These are phyloP conservation scores for Alternaria gansuensis DNA, from an alignment of 2,329 filamentous ascomycete species.

Conservation along the genomic window DNA sequence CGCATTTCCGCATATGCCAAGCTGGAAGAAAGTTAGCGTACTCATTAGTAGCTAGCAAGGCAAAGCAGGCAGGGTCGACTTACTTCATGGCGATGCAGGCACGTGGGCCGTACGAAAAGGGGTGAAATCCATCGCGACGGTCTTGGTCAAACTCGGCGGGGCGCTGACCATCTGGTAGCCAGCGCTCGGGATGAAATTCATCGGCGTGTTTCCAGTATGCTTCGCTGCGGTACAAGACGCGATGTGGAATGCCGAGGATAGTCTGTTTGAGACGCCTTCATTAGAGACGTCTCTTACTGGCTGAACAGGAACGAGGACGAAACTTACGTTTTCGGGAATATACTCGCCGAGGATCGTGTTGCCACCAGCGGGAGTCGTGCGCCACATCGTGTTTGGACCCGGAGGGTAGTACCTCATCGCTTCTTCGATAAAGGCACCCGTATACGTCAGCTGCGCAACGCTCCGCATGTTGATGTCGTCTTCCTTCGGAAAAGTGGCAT, in stretches of 20 bases:
- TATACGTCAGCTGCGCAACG: not conserved
- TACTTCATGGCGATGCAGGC: conserved; percentile 5
- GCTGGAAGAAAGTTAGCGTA: not conserved
- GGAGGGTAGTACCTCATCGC: conserved; percentile 1
- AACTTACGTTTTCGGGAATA: conserved; percentile 3
- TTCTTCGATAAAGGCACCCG: conserved; percentile 2
- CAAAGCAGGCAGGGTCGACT: not conserved
- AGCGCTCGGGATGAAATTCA: conserved; percentile 3
- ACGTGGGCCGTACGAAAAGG: conserved; percentile 3
- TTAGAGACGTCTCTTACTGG: too few relatives aligned
- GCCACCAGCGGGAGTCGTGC: not conserved
- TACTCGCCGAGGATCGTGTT: conserved; percentile 1
- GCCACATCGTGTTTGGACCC: not conserved
- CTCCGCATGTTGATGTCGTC: not conserved
- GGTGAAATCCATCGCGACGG: not conserved
- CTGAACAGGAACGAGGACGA: too few relatives aligned
- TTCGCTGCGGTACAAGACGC: not conserved
- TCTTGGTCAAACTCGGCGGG: not conserved
- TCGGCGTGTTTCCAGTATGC: not conserved
- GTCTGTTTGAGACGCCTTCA: too few relatives aligned
- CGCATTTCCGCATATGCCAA: conserved; percentile 6
- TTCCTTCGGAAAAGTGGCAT: not conserved
- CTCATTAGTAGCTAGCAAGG: not conserved
- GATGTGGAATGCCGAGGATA: not conserved
- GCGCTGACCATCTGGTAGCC: not conserved